Percentiles rank a stretch among this genome's conserved stretches.
Evolutionary conservation across 176 grass and related monocot genomes (phyloP).

Genomic region (Avena eriantha): DNA sequence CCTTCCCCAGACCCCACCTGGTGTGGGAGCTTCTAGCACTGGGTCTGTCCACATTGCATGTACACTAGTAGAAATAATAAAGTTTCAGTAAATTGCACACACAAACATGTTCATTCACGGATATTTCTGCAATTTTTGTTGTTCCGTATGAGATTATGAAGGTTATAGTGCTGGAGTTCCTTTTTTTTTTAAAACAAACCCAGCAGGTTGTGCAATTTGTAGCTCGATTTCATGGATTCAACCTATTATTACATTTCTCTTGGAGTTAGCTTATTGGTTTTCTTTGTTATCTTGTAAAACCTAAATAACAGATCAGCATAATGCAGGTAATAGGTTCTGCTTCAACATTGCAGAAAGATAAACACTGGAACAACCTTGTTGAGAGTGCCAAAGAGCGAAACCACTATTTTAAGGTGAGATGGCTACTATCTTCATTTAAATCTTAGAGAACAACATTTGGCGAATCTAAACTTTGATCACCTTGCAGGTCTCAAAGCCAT

Average conservation of each 20-base stretch:
- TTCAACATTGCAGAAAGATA: constrained; percentile 81
- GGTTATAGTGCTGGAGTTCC: not conserved
- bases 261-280: constrained; percentile 30
- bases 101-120: constrained; percentile 6
- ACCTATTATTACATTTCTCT: constrained; percentile 8
- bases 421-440: constrained; percentile 2
- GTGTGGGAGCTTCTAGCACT: no score
- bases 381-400: constrained; percentile 79
- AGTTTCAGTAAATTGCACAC: not conserved
- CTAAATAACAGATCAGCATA: constrained; percentile 38
- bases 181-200: not conserved
- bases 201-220: constrained; percentile 12
- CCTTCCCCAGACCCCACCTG: no score
- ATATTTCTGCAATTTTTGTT: constrained; percentile 15
- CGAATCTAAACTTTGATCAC: constrained; percentile 8
- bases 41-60: constrained; percentile 3
- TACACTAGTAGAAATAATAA: not conserved
- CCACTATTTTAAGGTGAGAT: constrained; percentile 62
- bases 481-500: constrained; percentile 78
- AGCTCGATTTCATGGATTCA: constrained; percentile 27
- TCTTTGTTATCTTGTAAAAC: constrained; percentile 19
- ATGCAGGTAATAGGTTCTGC: constrained; percentile 83
- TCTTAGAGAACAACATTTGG: constrained; percentile 23
- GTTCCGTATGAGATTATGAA: not conserved
- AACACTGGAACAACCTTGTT: constrained; percentile 90